These are phyloP conservation scores for Solanum aculeatissimum DNA, from an alignment of 305 asterid species.

Conservation along the genomic window DNA sequence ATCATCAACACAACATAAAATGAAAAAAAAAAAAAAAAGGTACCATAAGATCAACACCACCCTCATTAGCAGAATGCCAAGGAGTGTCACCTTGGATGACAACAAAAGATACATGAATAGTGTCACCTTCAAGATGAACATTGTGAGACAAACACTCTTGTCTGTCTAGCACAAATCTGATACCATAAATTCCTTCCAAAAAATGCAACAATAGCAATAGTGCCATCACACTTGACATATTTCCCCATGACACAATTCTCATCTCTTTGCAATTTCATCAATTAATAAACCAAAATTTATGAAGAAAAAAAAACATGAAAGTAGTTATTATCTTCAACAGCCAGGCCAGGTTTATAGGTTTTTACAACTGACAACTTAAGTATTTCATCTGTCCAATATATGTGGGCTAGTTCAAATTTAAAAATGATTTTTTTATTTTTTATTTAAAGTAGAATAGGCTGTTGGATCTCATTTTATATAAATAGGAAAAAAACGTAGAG, in stretches of 20 bases:
- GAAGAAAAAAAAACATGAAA: not conserved
- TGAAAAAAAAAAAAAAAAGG: not conserved
- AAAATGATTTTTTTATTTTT: not conserved
- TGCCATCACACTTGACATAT: constrained; percentile 9
- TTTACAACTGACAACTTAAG: not conserved
- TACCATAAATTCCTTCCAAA: constrained; percentile 45
- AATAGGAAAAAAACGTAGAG: not conserved
- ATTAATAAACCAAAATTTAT: not conserved
- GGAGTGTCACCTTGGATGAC: constrained; percentile 72
- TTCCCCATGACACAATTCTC: not conserved
- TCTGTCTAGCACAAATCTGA: constrained; percentile 81
- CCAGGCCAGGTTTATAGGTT: not conserved
- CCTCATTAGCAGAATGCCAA: constrained; percentile 76
- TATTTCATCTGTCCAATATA: not conserved
- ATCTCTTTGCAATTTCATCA: not conserved
- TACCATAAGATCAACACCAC: constrained; percentile 92
- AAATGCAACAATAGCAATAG: constrained; percentile 25
- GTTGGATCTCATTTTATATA: too few relatives aligned
- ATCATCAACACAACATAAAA: not conserved
- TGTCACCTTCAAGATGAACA: constrained; percentile 65
- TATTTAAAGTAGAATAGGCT: too few relatives aligned
- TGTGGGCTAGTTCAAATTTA: not conserved
- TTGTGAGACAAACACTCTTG: constrained; percentile 89
- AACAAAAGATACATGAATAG: constrained; percentile 83
- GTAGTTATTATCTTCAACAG: not conserved